Base-by-base conservation (phyloP, 768 basidiomycete species). In the Lactifluus subvellereus region DNA sequence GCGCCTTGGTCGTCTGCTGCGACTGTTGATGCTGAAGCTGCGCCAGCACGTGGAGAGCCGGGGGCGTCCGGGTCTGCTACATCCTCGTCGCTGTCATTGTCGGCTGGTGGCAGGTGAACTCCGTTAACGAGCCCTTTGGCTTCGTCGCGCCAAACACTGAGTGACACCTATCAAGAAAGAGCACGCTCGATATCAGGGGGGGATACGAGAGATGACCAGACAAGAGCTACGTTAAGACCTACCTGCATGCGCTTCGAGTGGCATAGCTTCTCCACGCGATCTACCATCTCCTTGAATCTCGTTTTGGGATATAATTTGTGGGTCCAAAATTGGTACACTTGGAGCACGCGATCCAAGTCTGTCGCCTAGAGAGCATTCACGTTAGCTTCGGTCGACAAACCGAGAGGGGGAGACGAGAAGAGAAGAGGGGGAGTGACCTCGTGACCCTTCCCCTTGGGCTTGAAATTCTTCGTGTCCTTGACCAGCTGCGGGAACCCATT, bases 271-370 rank as follows among this genome's bases (percentile, higher is more conserved):
- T 99, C 96, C 10, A 98, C 84, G 10, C 88, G 81, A 37, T 84
- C 76, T 6, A 96, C 85, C 0, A 94, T 96, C 70, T 97, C 94
- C 50, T 80, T 79, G 73, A 98, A 97, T 45, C 88, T 86, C 4
- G 84, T 87, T 70, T 89, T 92, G 5, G 97, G 97, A 71, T 89
- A 95, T 79, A 99, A 79, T 69, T 82, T 83, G 76, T 98, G 97
- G 4, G 93, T 82, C 97, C 97, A 99, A 69, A 94, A 89, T 70
- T 94, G 93, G 72, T 98, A 98, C 40, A 89, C 77, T 65, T 86
- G 84, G 59, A 98, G 77, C 14, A 98, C 75, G 43, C 89, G 79
- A 66, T 84, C 84, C 43, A 99, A 81, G 74, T 99, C 95, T 55
- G 82, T 74, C n/a, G 79, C 79, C 95, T 98, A 49, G 59, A 1